Evolutionary conservation across 2,329 filamentous ascomycete species (phyloP).

Genomic region (Chaetothyriales sp.): DNA sequence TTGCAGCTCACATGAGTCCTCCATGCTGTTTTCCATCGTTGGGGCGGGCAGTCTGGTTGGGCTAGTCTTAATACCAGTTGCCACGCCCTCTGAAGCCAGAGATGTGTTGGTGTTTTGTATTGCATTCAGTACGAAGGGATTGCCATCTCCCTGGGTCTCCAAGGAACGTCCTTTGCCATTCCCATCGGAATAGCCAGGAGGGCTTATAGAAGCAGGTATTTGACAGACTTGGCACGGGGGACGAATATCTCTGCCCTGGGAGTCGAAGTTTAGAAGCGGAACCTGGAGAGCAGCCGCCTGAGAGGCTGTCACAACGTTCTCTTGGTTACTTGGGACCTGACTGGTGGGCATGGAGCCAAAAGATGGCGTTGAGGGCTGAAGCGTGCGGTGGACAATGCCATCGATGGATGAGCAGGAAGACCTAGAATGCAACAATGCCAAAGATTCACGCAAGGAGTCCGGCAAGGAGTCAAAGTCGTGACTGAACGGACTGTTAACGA

Average conservation of each 20-base stretch:
- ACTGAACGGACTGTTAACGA: conserved; percentile 10
- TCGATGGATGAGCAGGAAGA: conserved; percentile 4
- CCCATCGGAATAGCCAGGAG: not conserved
- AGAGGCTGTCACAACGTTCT: conserved; percentile 2
- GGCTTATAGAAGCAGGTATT: not conserved
- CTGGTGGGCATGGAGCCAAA: conserved; percentile 5
- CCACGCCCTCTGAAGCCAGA: not conserved
- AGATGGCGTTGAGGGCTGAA: conserved; percentile 6
- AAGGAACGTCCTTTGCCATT: not conserved
- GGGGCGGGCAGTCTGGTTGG: not conserved
- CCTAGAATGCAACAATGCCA: not conserved
- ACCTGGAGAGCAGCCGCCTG: not conserved
- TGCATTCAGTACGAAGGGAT: not conserved
- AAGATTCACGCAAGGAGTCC: conserved; percentile 5
- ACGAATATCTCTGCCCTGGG: not conserved
- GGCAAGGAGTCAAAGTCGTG: conserved; percentile 7
- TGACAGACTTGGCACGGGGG: not conserved
- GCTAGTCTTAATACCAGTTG: not conserved
- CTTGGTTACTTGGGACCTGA: conserved; percentile 4
- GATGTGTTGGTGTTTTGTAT: not conserved
- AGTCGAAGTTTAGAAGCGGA: not conserved
- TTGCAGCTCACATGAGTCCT: not conserved
- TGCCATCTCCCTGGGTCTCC: not conserved
- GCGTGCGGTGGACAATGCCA: conserved; percentile 7
- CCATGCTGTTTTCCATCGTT: not conserved